Conservation (phyloP, 2,329 filamentous ascomycete genomes). For the Sphaerulina vaccinii region DNA sequence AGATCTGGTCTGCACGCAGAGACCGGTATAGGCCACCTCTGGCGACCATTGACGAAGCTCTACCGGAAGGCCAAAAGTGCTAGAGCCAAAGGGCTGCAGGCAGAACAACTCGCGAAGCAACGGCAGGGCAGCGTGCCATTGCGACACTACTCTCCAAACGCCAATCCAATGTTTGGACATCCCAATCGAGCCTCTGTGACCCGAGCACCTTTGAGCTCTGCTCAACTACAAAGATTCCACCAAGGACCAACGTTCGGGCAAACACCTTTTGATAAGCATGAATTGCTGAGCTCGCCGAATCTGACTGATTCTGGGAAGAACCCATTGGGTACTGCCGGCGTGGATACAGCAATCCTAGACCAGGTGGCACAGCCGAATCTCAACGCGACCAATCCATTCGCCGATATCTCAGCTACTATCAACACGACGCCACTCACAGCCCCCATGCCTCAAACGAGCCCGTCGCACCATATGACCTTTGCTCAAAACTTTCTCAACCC, state of each 20-base stretch:
- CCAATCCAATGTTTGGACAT: constrained; percentile 37
- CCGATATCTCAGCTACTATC: not conserved
- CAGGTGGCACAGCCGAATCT: constrained; percentile 6
- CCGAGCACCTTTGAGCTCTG: constrained; percentile 36
- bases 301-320: constrained; percentile 24
- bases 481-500: constrained; percentile 18
- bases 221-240: constrained; percentile 36
- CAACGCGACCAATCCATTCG: constrained; percentile 4
- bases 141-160: constrained; percentile 36
- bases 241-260: constrained; percentile 35
- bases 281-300: constrained; percentile 34
- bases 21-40: constrained; percentile 54
- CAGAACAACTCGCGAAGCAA: constrained; percentile 35
- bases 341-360: constrained; percentile 15
- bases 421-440: constrained; percentile 10
- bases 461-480: constrained; percentile 6
- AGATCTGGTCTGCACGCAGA: constrained; percentile 42
- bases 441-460: constrained; percentile 2
- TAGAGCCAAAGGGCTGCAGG: constrained; percentile 51
- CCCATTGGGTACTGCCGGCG: constrained; percentile 17
- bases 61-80: constrained; percentile 58
- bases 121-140: constrained; percentile 19
- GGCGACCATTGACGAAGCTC: constrained; percentile 62
- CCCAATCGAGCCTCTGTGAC: constrained; percentile 31
- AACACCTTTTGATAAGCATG: constrained; percentile 36